Conservation (phyloP, 805 yeast species). For the Lachancea fermentati region DNA sequence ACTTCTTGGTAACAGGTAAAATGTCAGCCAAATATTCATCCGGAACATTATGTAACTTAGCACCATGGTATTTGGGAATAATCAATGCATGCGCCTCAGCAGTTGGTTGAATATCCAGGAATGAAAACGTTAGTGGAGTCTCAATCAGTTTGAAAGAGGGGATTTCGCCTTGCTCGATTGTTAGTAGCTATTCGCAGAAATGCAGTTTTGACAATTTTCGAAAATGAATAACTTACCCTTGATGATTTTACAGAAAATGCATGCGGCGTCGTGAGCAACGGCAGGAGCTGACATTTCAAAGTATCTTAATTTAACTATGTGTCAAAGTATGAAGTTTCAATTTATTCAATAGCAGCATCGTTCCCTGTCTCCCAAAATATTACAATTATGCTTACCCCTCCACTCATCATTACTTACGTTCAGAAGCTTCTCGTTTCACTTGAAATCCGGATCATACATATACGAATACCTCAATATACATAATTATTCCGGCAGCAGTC, state of each 20-base stretch:
- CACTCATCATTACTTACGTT: too few relatives aligned
- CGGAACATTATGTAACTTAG: conserved; percentile 84
- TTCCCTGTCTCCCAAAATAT: too few relatives aligned
- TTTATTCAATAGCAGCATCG: too few relatives aligned
- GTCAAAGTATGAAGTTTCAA: too few relatives aligned
- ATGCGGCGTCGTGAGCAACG: conserved; percentile 45
- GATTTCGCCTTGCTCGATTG: conserved; percentile 67
- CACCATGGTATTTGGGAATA: conserved; percentile 93
- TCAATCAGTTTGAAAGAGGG: conserved; percentile 89
- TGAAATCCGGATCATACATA: too few relatives aligned
- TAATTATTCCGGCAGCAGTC: too few relatives aligned
- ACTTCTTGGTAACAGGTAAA: conserved; percentile 81
- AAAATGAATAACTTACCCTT: conserved; percentile 48
- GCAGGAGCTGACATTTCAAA: conserved; percentile 16
- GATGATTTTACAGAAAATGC: conserved; percentile 91
- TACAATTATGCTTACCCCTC: too few relatives aligned
- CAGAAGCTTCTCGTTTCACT: too few relatives aligned
- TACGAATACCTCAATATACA: too few relatives aligned
- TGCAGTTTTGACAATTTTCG: too few relatives aligned
- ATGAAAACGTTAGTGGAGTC: conserved; percentile 75
- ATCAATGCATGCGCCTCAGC: conserved; percentile 83
- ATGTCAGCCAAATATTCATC: conserved; percentile 85
- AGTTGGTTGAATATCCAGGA: conserved; percentile 90
- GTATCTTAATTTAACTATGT: too few relatives aligned
- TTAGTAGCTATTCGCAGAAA: conserved; percentile 3